Base-by-base conservation (phyloP, 2,329 filamentous ascomycete species). In the Exophiala dermatitidis region DNA sequence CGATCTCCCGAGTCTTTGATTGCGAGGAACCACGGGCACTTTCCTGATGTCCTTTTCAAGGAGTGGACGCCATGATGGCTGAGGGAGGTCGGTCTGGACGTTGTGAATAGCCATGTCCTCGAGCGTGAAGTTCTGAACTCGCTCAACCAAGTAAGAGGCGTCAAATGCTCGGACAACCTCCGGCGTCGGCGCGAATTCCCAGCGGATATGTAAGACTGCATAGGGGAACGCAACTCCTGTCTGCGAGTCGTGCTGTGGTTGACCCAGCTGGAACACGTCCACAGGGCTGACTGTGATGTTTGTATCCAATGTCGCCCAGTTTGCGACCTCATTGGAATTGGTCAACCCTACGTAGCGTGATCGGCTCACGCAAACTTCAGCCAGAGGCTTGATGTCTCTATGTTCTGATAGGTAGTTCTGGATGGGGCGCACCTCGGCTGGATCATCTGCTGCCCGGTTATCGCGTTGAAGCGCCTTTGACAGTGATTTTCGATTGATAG, bases 31-130 rank as follows among this genome's bases (percentile, higher is more conserved):
- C 7, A 59, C 33, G 12, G 77, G 77, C 2, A 79, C 62, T 59
- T 79, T 79, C 28, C 77, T 72, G 46, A 80, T 78, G 55, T 80
- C 77, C 46, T 69, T 69, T 2, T 71, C 65, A 6, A 80, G 66
- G 3, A 74, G 64, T 3, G 74, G 65, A 12, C 70, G 64, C 77
- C 77, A 80, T 42, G 71, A 70, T 4, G 77, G 77, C 19, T 68
- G 63, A 3, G 72, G 67, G 63, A 78, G 73, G 37, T 70, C 67
- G 53, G 71, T 71, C 60, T 70, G 73, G 45, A 72, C 73, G 36
- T 69, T 67, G 69, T 74, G 77, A 4, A 79, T 71, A 31, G 76
- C 74, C 62, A 79, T 76, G 33, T 72, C 72, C 61, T 79, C 75
- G 6, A 80, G 61, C 1, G 77, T 78, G 59, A 80, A 80, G 3